Percentiles rank a stretch among this genome's conserved stretches.
Evolutionary conservation across 2,329 filamentous ascomycete species (phyloP).

Genomic region (Trichoderma lentiforme): DNA sequence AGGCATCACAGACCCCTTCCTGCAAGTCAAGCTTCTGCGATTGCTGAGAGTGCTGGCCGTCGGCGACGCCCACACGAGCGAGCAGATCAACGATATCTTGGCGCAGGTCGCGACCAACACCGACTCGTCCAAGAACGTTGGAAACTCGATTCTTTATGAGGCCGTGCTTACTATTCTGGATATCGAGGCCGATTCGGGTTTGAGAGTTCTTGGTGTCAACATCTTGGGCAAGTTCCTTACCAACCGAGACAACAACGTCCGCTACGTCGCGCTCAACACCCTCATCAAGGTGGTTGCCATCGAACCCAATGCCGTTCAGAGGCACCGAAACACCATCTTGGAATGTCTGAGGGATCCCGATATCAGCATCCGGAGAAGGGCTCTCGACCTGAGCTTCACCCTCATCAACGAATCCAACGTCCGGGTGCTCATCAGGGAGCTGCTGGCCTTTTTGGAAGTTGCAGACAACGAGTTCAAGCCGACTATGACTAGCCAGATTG

Average conservation of each 20-base stretch:
- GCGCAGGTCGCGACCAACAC: constrained; percentile 98
- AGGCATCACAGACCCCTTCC: constrained; percentile 94
- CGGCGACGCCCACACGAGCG: constrained; percentile 82
- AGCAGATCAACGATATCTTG: constrained; percentile 97
- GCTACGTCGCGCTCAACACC: constrained; percentile 96
- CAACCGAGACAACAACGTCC: constrained; percentile 99
- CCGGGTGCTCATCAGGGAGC: constrained; percentile 84
- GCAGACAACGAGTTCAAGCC: constrained; percentile 99
- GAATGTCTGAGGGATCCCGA: constrained; percentile 95
- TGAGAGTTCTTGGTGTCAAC: constrained; percentile 93
- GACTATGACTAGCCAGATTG: constrained; percentile 97
- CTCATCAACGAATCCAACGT: constrained; percentile 97
- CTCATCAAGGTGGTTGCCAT: constrained; percentile 97
- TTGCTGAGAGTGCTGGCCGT: constrained; percentile 81
- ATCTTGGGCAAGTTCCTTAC: constrained; percentile 96
- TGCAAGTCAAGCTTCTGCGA: constrained; percentile 93
- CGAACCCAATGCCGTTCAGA: constrained; percentile 94
- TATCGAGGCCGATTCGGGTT: constrained; percentile 93
- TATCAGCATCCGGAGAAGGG: constrained; percentile 92
- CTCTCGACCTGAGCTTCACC: constrained; percentile 96
- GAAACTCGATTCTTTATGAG: constrained; percentile 97
- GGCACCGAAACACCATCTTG: constrained; percentile 94
- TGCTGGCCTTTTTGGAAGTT: constrained; percentile 92
- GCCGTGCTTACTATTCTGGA: constrained; percentile 95
- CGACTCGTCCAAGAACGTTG: constrained; percentile 96